phyloP scores from a whole-genome alignment of 176 grass and related monocot genomes.

The Metroxylon sagu region DNA sequence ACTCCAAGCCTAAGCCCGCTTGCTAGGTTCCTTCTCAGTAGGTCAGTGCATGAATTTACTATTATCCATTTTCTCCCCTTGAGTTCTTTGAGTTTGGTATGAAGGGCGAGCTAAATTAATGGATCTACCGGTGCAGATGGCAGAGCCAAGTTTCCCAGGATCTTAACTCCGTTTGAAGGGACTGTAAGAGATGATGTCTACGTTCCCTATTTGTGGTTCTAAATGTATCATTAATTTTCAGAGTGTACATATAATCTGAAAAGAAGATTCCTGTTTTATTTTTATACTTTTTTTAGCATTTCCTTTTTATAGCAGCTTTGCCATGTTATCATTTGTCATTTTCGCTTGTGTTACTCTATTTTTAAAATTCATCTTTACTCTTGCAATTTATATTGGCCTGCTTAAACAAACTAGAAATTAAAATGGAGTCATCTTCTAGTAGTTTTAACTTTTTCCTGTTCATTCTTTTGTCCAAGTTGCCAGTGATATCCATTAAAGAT shows the following conservation, averaged over 20 bases:
- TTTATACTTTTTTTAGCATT: conserved; percentile 11
- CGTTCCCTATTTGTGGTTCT: conserved; percentile 26
- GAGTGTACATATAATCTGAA: conserved; percentile 59
- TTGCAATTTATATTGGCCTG: no score
- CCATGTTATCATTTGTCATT: no score
- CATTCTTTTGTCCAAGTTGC: no score
- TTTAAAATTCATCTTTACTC: no score
- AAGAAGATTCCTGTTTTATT: not conserved
- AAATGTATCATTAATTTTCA: conserved; percentile 55
- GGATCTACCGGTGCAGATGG: conserved; percentile 48
- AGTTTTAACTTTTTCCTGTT: no score
- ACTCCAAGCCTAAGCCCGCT: conserved; percentile 70
- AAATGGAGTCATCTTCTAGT: no score
- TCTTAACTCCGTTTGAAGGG: conserved; percentile 73
- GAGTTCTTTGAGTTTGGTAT: not conserved
- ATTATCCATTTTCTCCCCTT: conserved; percentile 8
- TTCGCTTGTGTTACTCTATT: no score
- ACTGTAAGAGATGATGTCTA: conserved; percentile 8
- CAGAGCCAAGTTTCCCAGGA: conserved; percentile 93
- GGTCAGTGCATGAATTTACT: conserved; percentile 32
- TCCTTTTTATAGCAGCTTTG: conserved; percentile 7
- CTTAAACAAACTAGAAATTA: no score
- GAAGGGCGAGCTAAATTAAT: conserved; percentile 11
- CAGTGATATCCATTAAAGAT: no score
- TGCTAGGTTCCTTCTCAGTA: conserved; percentile 85